Evolutionary conservation across 2,329 filamentous ascomycete genomes (phyloP), one percentile per base, ranked within the genome.

Genomic region (Akanthomyces lecanii): DNA sequence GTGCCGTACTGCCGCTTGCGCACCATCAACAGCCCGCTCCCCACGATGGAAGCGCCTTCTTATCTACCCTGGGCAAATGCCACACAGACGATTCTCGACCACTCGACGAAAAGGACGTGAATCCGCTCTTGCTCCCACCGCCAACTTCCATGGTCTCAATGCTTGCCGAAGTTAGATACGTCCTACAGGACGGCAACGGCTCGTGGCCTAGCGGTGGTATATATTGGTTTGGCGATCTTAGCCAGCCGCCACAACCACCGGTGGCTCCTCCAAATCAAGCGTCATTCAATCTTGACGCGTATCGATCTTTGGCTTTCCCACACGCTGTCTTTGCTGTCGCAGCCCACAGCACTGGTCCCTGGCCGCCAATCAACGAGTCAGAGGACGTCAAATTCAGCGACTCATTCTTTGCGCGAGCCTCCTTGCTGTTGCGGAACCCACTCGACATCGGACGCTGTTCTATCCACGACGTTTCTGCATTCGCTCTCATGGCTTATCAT

Each of bases 401-500:
- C 67, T 68, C 70, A 5, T 81, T 74, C 69, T 82, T 81, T 65
- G 74, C 77, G 4, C 73, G 76, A 21, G 80, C 81, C 7, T 73
- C 73, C 23, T 65, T 69, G 50, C 73, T 82, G 7, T 66, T 83
- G 3, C 79, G 79, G 10, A 81, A 82, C 63, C 78, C 79, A 0
- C 74, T 82, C 25, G 79, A 82, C 59, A 74, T 77, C 28, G 75
- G 71, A 0, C 71, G 67, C 18, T 74, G 74, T 63, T 77, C 75
- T 16, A 74, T 77, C n/a, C 71, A 72, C 47, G 79, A 82, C 57
- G 76, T 82, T 3, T 73, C 78, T 0, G 72, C 76, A 1, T 70
- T 83, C 36, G 76, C 76, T 2, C 70, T 83, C 61, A 79, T 82
- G 76, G 76, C 77, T 8, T 73, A 81, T 57, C 83, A 82, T 66